Conservation (phyloP, 2,329 filamentous ascomycete genomes). For the Fusarium temperatum region DNA sequence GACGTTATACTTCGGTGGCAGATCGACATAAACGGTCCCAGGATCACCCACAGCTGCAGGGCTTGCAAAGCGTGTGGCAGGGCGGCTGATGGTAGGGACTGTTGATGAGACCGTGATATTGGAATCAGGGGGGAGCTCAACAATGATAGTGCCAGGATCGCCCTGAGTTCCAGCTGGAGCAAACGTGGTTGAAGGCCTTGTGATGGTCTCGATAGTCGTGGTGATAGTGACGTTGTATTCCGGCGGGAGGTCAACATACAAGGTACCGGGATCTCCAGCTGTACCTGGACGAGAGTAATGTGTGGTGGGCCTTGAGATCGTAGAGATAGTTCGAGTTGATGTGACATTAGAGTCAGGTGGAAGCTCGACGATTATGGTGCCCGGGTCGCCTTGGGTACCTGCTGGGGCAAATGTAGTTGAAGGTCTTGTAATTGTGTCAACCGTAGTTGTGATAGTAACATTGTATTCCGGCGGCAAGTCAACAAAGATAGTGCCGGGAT, state of each 20-base stretch:
- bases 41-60: slow-evolving; percentile 2
- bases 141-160: slow-evolving; percentile 14
- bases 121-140: slow-evolving; percentile 8
- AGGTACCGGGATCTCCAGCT: slow-evolving; percentile 8
- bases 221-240: slow-evolving; percentile 16
- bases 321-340: not conserved
- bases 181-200: slow-evolving; percentile 1
- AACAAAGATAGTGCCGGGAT: slow-evolving; percentile 6
- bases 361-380: slow-evolving; percentile 10
- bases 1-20: slow-evolving; percentile 2
- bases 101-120: slow-evolving; percentile 3
- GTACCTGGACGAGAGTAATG: not conserved
- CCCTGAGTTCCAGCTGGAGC: not conserved
- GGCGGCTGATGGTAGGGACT: not conserved
- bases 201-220: slow-evolving; percentile 1
- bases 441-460: slow-evolving; percentile 1
- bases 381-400: slow-evolving; percentile 7
- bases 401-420: slow-evolving; percentile 15
- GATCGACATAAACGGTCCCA: slow-evolving; percentile 1
- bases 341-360: slow-evolving; percentile 6
- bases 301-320: slow-evolving; percentile 9
- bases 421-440: slow-evolving; percentile 3
- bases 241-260: slow-evolving; percentile 6
- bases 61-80: not conserved
- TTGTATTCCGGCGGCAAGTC: slow-evolving; percentile 20